Base-by-base conservation (phyloP, 805 yeast species). In the Kuraishia ogatae region DNA sequence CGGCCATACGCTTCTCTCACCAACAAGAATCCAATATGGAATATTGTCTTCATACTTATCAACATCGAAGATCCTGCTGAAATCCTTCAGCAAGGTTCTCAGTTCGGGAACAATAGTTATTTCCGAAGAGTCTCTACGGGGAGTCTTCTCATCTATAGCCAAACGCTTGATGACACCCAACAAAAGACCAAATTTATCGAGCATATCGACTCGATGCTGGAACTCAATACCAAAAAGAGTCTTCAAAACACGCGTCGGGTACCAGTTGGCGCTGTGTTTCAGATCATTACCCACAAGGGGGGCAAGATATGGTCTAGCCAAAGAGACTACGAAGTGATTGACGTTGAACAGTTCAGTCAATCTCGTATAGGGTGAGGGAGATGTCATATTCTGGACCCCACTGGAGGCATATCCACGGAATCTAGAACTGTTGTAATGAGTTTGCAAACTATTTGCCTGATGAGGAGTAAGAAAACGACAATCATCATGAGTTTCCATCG, bases 1-100 rank as follows among this genome's bases (percentile, higher is more conserved):
- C 1, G 97, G 96, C 98, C 98, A 94, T 1, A 91, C 90, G 50
- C 96, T 87, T 59, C 87, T 76, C 67, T 93, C 97, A 4, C 99
- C 99, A 35, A 92, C 89, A 53, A 80, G 73, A 15, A 91, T 83
- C 96, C 97, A 93, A 65, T 90, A 89, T 4, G 90, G 87, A 22
- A 91, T 85, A 66, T 89, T 91, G 56, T 82, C 86, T 64, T 73
- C 68, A 24, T 83, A 76, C 61, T 85, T 78, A 62, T 85, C 85
- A 2, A 88, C 85, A 64, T 90, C 96, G 63, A 90, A 80, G 0
- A 91, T 84, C 60, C 90, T 75, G 50, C 90, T 85, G 58, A 89
- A 80, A 60, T 87, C 91, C 47, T 75, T 75, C 52, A 90, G 73
- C 52, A 91, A 71, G 39, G 89, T 83, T 54, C 86, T 76, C 52